Conservation (phyloP, 2,329 filamentous ascomycete species). For the Akanthomyces muscarius region DNA sequence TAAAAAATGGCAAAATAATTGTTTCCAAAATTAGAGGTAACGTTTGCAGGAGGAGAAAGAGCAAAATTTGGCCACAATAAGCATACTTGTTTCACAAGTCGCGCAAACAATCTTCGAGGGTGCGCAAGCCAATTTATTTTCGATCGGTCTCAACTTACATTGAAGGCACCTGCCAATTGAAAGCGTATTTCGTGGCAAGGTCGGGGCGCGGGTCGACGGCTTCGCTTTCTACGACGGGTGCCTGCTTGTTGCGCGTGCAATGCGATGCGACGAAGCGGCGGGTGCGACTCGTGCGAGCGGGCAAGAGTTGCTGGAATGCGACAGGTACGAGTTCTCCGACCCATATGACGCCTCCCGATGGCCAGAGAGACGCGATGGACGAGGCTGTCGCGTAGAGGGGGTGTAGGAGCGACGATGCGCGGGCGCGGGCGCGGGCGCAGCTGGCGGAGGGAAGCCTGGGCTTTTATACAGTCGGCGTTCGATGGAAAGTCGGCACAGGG, state of each 20-base stretch:
- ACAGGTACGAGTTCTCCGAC: not conserved
- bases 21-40: not conserved
- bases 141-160: slow-evolving; percentile 11
- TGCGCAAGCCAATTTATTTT: not conserved
- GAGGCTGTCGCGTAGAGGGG: not conserved
- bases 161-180: slow-evolving; percentile 14
- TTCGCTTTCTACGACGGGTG: not conserved
- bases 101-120: not conserved
- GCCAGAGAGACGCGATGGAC: slow-evolving; percentile 1
- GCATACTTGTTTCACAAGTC: not conserved
- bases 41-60: not conserved
- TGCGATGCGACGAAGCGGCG: not conserved
- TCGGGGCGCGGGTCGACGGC: not conserved
- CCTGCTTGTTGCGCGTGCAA: not conserved
- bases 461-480: not conserved
- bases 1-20: not conserved
- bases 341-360: slow-evolving; percentile 8
- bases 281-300: not conserved
- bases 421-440: not conserved
- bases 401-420: not conserved
- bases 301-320: not conserved
- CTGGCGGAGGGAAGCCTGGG: not conserved
- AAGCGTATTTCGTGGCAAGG: not conserved
- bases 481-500: not conserved
- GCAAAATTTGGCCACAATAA: not conserved